Evolutionary conservation across 306 rosid species (phyloP), one percentile per base, ranked within the genome.

Genomic region (Oemleria cerasiformis): DNA sequence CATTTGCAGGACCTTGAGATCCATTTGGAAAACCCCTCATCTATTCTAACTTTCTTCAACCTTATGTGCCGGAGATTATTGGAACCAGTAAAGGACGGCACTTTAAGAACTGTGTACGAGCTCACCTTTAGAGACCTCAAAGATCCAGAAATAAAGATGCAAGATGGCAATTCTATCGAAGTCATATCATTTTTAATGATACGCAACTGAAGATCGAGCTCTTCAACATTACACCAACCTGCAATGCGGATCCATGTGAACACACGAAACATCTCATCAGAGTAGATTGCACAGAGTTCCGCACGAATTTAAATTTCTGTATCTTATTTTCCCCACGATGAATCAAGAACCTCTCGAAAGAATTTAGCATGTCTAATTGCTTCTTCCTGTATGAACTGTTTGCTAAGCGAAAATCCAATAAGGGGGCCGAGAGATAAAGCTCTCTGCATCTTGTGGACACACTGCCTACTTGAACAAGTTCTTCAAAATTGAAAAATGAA

Each of bases 1-100:
- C 53, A 58, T 36, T 57, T 59, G 75, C 75, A 59, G 56, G 9
- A 42, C 38, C 34, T 21, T 11, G 67, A 71, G 34, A 71, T 47
- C 57, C 57, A 58, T 25, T 43, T 17, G 56, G 7, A 62, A 47
- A 71, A 59, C 10, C 5, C 14, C 0, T 71, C 58, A 7, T 59
- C 57, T 20, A 71, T n/a, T 21, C 9, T 7, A 59, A 30, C 67
- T 10, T 15, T 0, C 1, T 0, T 43, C 34, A 59, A n/a, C 3
- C 6, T 5, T 12, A 59, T 25, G 67, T 4, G 4, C 9, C 17
- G 64, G 45, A 71, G 67, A 58, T 20, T 62, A 45, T 17, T 40
- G 5, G 6, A 42, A 45, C 53, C 20, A 3, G 34, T 10, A 71
- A 44, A 15, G 43, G 67, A 43, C 36, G 57, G 53, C 5, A 12